Evolutionary conservation across 1,139 yeast species (phyloP).

Genomic region (Kodamaea ohmeri): DNA sequence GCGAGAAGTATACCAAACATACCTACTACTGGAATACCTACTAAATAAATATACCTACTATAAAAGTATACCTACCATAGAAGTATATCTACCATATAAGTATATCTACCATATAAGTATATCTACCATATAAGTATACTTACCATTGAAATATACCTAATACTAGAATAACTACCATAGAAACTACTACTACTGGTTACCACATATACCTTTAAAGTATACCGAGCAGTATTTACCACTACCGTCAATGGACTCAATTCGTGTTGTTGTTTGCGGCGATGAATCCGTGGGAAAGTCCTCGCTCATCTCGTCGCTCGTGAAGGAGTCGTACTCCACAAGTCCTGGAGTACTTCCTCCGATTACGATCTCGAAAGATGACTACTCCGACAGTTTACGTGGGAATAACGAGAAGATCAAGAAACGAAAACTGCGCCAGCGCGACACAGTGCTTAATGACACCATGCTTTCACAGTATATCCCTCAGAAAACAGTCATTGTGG

Average conservation of each 20-base stretch:
- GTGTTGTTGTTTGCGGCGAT: constrained; percentile 95
- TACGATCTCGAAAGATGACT: constrained; percentile 54
- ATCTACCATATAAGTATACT: too few relatives aligned
- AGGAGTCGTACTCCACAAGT: constrained; percentile 53
- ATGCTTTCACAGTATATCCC: constrained; percentile 51
- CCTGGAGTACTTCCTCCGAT: constrained; percentile 61
- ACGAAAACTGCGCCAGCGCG: constrained; percentile 3
- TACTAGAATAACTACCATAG: too few relatives aligned
- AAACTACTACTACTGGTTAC: too few relatives aligned
- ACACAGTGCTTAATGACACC: constrained; percentile 7
- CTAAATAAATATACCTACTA: too few relatives aligned
- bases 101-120: too few relatives aligned
- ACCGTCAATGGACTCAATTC: constrained; percentile 9
- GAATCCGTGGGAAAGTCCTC: constrained; percentile 86
- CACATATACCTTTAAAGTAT: neutral
- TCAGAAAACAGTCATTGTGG: constrained; percentile 67
- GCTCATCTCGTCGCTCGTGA: constrained; percentile 72
- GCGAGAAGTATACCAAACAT: too few relatives aligned
- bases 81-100: too few relatives aligned
- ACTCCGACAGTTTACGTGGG: constrained; percentile 24
- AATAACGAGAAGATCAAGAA: constrained; percentile 10
- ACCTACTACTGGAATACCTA: too few relatives aligned
- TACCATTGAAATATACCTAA: too few relatives aligned
- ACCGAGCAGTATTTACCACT: neutral
- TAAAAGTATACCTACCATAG: too few relatives aligned